Evolutionary conservation across 169 alveolate genomes (phyloP), one percentile per base, ranked within the genome.

Genomic region (Perkinsus olseni): DNA sequence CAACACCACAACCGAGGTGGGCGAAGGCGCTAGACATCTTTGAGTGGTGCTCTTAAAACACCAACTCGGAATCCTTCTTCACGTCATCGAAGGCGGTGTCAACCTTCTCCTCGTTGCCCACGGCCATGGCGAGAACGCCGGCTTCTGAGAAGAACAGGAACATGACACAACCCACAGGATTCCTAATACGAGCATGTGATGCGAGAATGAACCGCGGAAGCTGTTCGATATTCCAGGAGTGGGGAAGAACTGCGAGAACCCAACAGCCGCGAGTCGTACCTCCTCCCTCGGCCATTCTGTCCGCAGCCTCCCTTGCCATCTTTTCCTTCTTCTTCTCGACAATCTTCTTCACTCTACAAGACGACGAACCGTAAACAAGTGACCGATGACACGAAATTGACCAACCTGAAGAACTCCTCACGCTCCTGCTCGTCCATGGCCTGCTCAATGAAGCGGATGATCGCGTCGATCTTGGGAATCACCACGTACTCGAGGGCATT

Each of bases 381-480:
- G 38, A 31, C 91, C 24, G 50, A 13, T 10, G 39, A 11, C 74
- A n/a, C 8, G 1, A 1, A 45, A 10, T 31, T 8, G 4, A 91
- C 92, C 50, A 13, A 94, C 95, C 98, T 97, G 96, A 97, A 98
- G 96, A 98, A 98, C 74, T 98, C 99, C 96, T 98, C 99, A 95
- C 99, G 96, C 93, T 97, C 98, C 96, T 96, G 96, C 94, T 98
- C 99, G 92, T 98, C 99, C 51, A 98, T 94, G 94, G 98, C 99
- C 94, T 96, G 96, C 48, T 95, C 96, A 91, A 98, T 98, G 95
- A 97, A 98, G 91, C 92, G 95, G 93, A 98, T 97, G 37, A 97
- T 96, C 48, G 94, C 97, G 50, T 95, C 97, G 38, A 98, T 96
- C 92, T 97, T 95, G 31, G 99, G 99, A 50, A 98, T 95, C 39